These are phyloP conservation scores for Croton setiger DNA, from an alignment of 441 rosid genomes.

Conservation along the genomic window DNA sequence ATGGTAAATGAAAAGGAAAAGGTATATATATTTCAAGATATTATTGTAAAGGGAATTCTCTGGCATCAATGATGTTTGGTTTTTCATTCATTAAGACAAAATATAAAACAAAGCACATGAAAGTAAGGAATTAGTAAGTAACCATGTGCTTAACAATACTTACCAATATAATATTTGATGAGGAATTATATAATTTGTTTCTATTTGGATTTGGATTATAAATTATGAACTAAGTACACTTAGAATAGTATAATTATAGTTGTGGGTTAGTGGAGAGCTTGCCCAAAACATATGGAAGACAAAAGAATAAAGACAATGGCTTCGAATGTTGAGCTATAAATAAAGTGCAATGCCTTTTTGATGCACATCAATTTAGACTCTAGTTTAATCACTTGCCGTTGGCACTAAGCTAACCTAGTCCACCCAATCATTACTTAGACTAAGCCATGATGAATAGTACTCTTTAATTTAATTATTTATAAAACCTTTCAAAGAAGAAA, in stretches of 20 bases:
- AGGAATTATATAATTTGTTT: background rate
- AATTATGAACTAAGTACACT: conserved; percentile 18
- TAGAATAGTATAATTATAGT: background rate
- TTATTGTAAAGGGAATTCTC: conserved; percentile 42
- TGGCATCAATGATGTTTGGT: conserved; percentile 31
- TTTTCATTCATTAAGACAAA: conserved; percentile 34
- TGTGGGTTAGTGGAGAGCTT: conserved; percentile 23
- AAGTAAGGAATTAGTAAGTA: conserved; percentile 41
- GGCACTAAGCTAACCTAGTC: background rate
- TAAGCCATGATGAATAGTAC: too few relatives aligned
- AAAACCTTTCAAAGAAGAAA: too few relatives aligned
- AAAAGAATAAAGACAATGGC: conserved; percentile 35
- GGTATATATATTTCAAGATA: conserved; percentile 6
- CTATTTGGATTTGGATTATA: background rate
- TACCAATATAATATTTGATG: background rate
- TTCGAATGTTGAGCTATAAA: conserved; percentile 41
- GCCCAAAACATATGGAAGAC: conserved; percentile 41
- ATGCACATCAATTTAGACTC: conserved; percentile 12
- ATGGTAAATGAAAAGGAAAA: conserved; percentile 5
- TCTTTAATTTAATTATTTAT: too few relatives aligned
- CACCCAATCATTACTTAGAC: conserved; percentile 30
- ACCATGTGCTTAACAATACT: conserved; percentile 51
- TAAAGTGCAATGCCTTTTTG: conserved; percentile 18
- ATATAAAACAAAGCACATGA: conserved; percentile 40
- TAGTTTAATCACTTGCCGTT: background rate